Percentiles rank a stretch among this genome's conserved stretches.
phyloP scores from a whole-genome alignment of 257 asterid species.

The Parsonsia alboflavescens region DNA sequence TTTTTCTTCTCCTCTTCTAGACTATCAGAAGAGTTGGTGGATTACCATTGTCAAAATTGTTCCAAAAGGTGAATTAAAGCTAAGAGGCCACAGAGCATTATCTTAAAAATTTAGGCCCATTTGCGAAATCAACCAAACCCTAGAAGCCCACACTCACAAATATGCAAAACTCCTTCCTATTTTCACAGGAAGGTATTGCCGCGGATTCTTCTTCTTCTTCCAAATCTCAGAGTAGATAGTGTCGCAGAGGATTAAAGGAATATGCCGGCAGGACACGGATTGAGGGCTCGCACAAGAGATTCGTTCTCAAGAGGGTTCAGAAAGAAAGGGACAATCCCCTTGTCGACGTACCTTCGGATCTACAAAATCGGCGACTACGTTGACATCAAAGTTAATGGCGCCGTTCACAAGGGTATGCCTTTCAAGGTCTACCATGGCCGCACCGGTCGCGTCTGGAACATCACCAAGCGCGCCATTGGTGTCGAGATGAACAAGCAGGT shows the following conservation, averaged over 20 bases:
- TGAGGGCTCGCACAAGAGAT: constrained; percentile 31
- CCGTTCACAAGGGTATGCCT: constrained; percentile 44
- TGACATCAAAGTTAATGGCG: constrained; percentile 39
- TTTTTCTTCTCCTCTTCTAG: too few species aligned
- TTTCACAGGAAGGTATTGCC: background rate
- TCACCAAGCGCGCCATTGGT: constrained; percentile 43
- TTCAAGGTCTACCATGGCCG: constrained; percentile 42
- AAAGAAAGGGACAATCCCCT: constrained; percentile 27
- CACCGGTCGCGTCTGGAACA: constrained; percentile 41
- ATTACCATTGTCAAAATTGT: too few species aligned
- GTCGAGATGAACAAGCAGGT: constrained; percentile 46
- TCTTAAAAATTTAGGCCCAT: too few species aligned
- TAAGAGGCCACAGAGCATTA: too few species aligned
- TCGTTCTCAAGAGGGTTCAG: constrained; percentile 32
- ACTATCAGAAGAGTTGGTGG: too few species aligned
- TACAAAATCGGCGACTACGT: constrained; percentile 34
- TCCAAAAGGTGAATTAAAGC: too few species aligned
- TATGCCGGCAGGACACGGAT: constrained; percentile 47
- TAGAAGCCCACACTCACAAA: background rate
- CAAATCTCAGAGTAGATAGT: background rate
- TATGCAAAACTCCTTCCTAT: background rate
- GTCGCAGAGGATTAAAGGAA: background rate
- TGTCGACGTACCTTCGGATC: constrained; percentile 30
- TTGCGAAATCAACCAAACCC: background rate
- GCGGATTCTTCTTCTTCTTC: background rate